These are phyloP conservation scores for Hansenula sp. DNA, from an alignment of 1,139 yeast species.

Conservation along the genomic window DNA sequence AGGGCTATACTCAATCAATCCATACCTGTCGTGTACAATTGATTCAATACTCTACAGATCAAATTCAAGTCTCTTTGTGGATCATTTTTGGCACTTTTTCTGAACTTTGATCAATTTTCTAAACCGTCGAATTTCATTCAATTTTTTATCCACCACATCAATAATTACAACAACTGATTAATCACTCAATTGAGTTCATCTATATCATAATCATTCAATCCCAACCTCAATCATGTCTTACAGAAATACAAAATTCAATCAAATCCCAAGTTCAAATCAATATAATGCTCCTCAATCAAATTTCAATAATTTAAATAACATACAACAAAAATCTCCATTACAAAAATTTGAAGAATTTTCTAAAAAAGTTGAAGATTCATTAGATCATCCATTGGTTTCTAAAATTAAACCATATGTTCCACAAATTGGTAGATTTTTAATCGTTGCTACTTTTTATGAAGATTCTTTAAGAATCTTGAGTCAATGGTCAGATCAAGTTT, in stretches of 20 bases:
- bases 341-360: constrained; percentile 26
- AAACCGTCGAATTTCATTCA: no score
- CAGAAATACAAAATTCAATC: constrained; percentile 25
- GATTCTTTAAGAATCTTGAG: constrained; percentile 80
- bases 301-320: neutral
- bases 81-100: neutral
- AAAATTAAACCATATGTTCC: constrained; percentile 71
- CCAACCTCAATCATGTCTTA: constrained; percentile 16
- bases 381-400: constrained; percentile 32
- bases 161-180: no score
- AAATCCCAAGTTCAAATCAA: constrained; percentile 16
- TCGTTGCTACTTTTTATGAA: constrained; percentile 92
- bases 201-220: neutral
- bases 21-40: no score
- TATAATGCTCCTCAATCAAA: constrained; percentile 2
- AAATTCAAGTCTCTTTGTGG: neutral
- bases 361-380: constrained; percentile 31
- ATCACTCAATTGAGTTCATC: neutral
- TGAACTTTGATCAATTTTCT: no score
- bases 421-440: constrained; percentile 80
- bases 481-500: constrained; percentile 92
- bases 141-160: neutral
- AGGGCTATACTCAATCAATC: neutral
- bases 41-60: neutral
- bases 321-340: constrained; percentile 6